Conservation (phyloP, 2,329 filamentous ascomycete species). For the Pseudocercospora crystallina region DNA sequence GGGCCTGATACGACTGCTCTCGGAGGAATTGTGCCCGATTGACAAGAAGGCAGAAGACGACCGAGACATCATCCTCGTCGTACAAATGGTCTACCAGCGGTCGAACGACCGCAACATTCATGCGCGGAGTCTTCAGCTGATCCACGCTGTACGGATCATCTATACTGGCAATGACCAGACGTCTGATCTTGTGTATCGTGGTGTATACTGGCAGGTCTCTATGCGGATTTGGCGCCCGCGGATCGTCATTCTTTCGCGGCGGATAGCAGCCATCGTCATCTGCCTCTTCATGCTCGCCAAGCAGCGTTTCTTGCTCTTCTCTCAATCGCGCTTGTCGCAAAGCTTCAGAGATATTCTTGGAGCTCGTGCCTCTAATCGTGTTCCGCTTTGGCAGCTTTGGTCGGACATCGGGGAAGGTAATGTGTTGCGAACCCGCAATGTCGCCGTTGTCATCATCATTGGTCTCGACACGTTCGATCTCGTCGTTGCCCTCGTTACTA, state of each 20-base stretch:
- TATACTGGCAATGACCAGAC: slow-evolving; percentile 51
- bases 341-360: slow-evolving; percentile 39
- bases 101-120: slow-evolving; percentile 77
- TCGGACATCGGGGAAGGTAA: slow-evolving; percentile 28
- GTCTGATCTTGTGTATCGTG: slow-evolving; percentile 64
- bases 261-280: slow-evolving; percentile 49
- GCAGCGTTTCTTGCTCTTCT: slow-evolving; percentile 50
- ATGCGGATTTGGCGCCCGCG: slow-evolving; percentile 56
- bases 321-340: slow-evolving; percentile 42
- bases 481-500: background rate
- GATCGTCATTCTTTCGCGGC: slow-evolving; percentile 38
- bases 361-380: slow-evolving; percentile 31
- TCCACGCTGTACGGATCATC: slow-evolving; percentile 69
- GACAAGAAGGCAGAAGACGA: slow-evolving; percentile 81
- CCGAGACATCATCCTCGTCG: slow-evolving; percentile 74
- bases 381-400: slow-evolving; percentile 31
- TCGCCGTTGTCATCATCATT: slow-evolving; percentile 9
- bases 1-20: slow-evolving; percentile 72
- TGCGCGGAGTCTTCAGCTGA: slow-evolving; percentile 75
- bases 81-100: slow-evolving; percentile 83
- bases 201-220: slow-evolving; percentile 69
- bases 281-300: slow-evolving; percentile 46
- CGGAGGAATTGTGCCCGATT: slow-evolving; percentile 77
- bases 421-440: slow-evolving; percentile 24
- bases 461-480: no score